Percentiles rank a stretch among this genome's conserved stretches.
Conservation (phyloP, 164 flowering plant genomes). For the Hamamelis virginiana region DNA sequence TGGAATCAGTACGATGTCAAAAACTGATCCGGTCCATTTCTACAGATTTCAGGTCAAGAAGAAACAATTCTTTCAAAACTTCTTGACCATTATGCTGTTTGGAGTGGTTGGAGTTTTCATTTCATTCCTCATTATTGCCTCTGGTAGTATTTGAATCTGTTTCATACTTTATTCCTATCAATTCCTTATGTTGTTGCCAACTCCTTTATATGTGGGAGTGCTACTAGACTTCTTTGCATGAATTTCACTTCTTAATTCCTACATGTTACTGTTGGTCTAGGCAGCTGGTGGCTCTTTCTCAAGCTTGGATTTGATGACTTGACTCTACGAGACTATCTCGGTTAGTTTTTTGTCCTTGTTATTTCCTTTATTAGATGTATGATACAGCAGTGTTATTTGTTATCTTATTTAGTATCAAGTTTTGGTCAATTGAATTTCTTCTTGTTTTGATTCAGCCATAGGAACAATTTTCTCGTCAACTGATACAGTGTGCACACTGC, state of each 20-base stretch:
- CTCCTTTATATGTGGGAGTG: not conserved
- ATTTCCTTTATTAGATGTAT: not conserved
- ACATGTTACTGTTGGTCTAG: slow-evolving; percentile 35
- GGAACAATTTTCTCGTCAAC: slow-evolving; percentile 96
- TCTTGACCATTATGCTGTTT: slow-evolving; percentile 71
- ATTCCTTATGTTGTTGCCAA: not conserved
- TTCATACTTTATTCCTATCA: not conserved
- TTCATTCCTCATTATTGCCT: slow-evolving; percentile 55
- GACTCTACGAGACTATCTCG: slow-evolving; percentile 61
- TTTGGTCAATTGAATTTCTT: slow-evolving; percentile 5
- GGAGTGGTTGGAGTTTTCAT: slow-evolving; percentile 89
- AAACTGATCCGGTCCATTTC: not conserved
- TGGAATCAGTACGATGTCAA: not conserved
- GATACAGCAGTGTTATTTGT: not conserved
- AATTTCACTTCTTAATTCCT: slow-evolving; percentile 5
- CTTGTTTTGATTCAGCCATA: slow-evolving; percentile 48
- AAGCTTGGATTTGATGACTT: slow-evolving; percentile 60
- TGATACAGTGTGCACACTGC: slow-evolving; percentile 91
- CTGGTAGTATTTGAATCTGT: slow-evolving; percentile 42
- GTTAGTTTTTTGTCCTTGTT: slow-evolving; percentile 33
- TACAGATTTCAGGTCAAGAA: slow-evolving; percentile 95
- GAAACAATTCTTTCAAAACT: slow-evolving; percentile 90
- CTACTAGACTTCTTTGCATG: not conserved
- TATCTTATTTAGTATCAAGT: not conserved
- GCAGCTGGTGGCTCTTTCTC: slow-evolving; percentile 80